A percentile compares a stretch with the other conserved stretches of the same genome.
These are phyloP conservation scores for Cryptococcus sp. DNA, from an alignment of 1,284 basidiomycete genomes.

Conservation along the genomic window DNA sequence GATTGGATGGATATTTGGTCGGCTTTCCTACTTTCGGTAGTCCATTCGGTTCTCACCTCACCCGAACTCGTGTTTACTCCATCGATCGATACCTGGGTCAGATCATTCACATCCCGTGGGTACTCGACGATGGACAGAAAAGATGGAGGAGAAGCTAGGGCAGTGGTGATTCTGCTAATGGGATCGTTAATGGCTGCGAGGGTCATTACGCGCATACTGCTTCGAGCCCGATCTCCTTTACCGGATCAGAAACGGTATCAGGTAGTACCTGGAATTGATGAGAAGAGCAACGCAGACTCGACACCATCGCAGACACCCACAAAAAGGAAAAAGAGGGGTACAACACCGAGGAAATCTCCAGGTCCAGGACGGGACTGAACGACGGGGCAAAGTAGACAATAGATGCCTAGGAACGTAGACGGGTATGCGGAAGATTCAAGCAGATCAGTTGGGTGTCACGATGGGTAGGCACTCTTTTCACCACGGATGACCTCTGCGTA, in stretches of 20 bases:
- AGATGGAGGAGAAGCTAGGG: slow-evolving; percentile 12
- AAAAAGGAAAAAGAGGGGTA: slow-evolving; percentile 1
- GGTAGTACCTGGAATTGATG: slow-evolving; percentile 7
- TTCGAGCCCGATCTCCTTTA: too few relatives aligned
- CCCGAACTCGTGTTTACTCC: too few relatives aligned
- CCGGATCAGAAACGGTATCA: slow-evolving; percentile 7
- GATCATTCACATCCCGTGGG: slow-evolving; percentile 6
- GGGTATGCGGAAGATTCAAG: too few relatives aligned
- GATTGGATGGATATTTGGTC: slow-evolving; percentile 39
- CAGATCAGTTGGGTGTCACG: too few relatives aligned
- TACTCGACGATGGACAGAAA: background rate
- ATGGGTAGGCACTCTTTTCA: too few relatives aligned
- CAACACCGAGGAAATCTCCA: slow-evolving; percentile 15
- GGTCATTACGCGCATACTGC: slow-evolving; percentile 13
- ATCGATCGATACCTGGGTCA: background rate
- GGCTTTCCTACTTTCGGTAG: slow-evolving; percentile 17
- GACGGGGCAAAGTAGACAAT: too few relatives aligned
- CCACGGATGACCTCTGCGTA: too few relatives aligned
- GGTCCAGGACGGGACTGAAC: background rate
- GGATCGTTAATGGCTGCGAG: slow-evolving; percentile 23
- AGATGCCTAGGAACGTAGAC: too few relatives aligned
- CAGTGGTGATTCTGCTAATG: slow-evolving; percentile 28
- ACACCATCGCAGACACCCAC: background rate
- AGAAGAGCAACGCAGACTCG: slow-evolving; percentile 1
- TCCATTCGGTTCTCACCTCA: slow-evolving; percentile 12